Evolutionary conservation across 768 basidiomycete genomes (phyloP).

Genomic region (Calocera cornea): DNA sequence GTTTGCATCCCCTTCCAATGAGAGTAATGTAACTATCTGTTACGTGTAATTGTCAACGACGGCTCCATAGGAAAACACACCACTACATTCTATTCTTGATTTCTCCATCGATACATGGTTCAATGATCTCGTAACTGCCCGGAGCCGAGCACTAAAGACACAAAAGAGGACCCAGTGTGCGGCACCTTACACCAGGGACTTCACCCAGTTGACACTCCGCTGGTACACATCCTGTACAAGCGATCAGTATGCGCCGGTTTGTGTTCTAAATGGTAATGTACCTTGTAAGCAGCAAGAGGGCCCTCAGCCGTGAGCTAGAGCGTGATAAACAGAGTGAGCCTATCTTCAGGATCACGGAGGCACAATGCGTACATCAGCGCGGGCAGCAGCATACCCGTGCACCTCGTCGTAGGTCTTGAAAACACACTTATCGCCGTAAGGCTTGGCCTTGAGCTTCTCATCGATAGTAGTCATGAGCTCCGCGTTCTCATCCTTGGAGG

Average conservation of each 20-base stretch:
- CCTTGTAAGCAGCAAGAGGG: constrained; percentile 4
- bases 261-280: neutral
- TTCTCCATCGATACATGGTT: neutral
- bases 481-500: constrained; percentile 44
- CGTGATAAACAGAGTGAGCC: neutral
- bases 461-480: constrained; percentile 15
- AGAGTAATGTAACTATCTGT: neutral
- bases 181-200: neutral
- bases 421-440: neutral
- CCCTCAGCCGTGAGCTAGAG: neutral
- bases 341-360: neutral
- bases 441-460: constrained; percentile 2
- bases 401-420: neutral
- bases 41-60: neutral
- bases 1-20: neutral
- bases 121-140: neutral
- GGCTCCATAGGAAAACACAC: neutral
- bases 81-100: neutral
- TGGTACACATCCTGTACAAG: neutral
- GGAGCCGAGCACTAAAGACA: neutral
- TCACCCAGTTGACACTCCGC: neutral
- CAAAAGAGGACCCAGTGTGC: neutral
- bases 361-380: neutral
- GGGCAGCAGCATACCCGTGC: neutral
- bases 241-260: neutral